Percentiles rank a stretch among this genome's conserved stretches.
These are phyloP conservation scores for Aspergillus nomiae DNA, from an alignment of 2,329 filamentous ascomycete genomes.

Conservation along the genomic window DNA sequence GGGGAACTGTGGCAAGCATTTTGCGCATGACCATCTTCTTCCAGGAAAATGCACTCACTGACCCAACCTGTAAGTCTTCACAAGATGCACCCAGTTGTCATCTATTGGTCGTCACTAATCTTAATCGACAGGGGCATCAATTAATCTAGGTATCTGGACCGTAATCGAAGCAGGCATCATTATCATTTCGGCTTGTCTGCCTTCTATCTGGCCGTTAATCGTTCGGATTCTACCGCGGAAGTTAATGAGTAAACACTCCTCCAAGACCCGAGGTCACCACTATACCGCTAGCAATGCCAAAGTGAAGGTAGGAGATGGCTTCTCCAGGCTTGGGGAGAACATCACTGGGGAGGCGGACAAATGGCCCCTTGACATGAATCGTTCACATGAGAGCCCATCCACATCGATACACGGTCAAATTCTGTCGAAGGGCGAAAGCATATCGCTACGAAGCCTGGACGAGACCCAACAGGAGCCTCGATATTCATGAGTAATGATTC, in stretches of 20 bases:
- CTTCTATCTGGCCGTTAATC: conserved; percentile 25
- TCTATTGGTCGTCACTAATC: not conserved
- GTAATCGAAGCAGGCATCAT: conserved; percentile 24
- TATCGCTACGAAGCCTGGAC: too few relatives aligned
- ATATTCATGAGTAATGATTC: too few relatives aligned
- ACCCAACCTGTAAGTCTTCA: too few relatives aligned
- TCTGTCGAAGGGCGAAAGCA: too few relatives aligned
- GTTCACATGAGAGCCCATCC: too few relatives aligned
- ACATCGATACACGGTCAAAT: too few relatives aligned
- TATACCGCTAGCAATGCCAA: conserved; percentile 7
- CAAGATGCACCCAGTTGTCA: too few relatives aligned
- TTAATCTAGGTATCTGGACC: conserved; percentile 22
- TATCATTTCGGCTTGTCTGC: conserved; percentile 25
- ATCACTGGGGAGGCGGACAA: not conserved
- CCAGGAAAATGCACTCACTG: too few relatives aligned
- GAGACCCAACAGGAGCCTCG: too few relatives aligned
- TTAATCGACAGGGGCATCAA: conserved; percentile 16
- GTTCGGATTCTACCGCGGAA: conserved; percentile 7
- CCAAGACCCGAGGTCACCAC: not conserved
- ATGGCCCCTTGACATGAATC: not conserved
- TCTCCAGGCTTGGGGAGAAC: conserved; percentile 5
- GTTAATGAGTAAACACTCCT: not conserved
- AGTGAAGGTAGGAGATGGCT: conserved; percentile 5
- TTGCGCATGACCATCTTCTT: too few relatives aligned
- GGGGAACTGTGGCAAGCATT: too few relatives aligned